phyloP scores from a whole-genome alignment of 306 rosid species.

The Macrotyloma uniflorum region DNA sequence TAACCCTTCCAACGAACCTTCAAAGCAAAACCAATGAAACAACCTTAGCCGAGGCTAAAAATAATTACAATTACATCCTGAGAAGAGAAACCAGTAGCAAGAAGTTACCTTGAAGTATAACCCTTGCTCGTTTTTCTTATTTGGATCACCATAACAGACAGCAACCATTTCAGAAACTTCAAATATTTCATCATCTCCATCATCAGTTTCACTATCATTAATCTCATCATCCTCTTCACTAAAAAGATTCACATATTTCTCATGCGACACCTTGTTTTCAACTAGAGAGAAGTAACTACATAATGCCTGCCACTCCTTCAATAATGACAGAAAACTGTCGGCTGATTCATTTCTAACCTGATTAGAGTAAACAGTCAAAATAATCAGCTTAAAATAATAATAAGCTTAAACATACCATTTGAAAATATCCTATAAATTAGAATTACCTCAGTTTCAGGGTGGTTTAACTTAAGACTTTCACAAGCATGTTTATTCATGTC shows the following conservation, averaged over 20 bases:
- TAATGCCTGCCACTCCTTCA: conserved; percentile 70
- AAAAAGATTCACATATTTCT: conserved; percentile 45
- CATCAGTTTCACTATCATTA: not conserved
- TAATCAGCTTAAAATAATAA: not conserved
- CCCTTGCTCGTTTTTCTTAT: conserved; percentile 37
- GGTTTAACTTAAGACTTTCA: conserved; percentile 64
- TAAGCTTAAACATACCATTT: not conserved
- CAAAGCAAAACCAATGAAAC: not conserved
- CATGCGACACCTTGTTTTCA: conserved; percentile 42
- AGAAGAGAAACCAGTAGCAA: not conserved
- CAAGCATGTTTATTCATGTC: conserved; percentile 70
- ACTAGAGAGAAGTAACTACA: conserved; percentile 55
- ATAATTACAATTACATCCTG: not conserved
- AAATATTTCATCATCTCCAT: conserved; percentile 45
- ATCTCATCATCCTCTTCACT: conserved; percentile 41
- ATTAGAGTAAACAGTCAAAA: not conserved
- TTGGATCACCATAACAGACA: conserved; percentile 67
- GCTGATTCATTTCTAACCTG: conserved; percentile 89
- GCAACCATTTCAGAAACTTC: conserved; percentile 62
- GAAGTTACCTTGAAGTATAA: conserved; percentile 65
- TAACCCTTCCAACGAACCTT: conserved; percentile 89
- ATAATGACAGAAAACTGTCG: conserved; percentile 59
- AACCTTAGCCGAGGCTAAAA: not conserved
- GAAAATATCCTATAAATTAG: not conserved
- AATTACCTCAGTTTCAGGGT: conserved; percentile 76